Conservation (phyloP, 148 eudicot genomes). For the Fallopia convolvulus region DNA sequence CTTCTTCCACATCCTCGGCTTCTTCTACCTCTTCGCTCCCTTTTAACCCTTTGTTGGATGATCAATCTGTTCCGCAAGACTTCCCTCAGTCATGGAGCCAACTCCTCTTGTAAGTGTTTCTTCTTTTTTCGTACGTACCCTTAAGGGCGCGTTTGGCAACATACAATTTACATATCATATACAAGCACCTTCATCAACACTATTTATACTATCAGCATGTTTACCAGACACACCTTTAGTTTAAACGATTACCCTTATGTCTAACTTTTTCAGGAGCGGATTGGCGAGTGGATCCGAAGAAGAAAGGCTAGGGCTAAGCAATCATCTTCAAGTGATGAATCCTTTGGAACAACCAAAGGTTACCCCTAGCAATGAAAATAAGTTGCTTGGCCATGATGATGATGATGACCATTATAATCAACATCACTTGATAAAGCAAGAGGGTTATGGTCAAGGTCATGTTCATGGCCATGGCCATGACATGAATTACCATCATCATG, state of each 20-base stretch:
- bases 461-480: constrained; percentile 3
- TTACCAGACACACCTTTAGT: too few relatives aligned
- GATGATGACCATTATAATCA: not conserved
- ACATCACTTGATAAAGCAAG: constrained; percentile 6
- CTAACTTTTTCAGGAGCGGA: constrained; percentile 7
- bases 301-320: not conserved
- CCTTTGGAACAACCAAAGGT: not conserved
- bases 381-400: not conserved
- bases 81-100: constrained; percentile 15
- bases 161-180: too few relatives aligned
- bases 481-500: constrained; percentile 10
- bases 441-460: not conserved
- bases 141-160: not conserved
- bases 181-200: too few relatives aligned
- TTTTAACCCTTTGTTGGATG: constrained; percentile 8
- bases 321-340: constrained; percentile 1
- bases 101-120: constrained; percentile 10
- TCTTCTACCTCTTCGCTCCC: constrained; percentile 1
- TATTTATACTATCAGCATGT: too few relatives aligned
- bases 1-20: not conserved
- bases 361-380: not conserved
- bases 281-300: not conserved
- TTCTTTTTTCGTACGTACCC: not conserved
- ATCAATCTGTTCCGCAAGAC: constrained; percentile 6
- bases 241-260: not conserved